These are phyloP conservation scores for Eremothecium gossypii DNA, from an alignment of 1,139 yeast species.

Conservation along the genomic window DNA sequence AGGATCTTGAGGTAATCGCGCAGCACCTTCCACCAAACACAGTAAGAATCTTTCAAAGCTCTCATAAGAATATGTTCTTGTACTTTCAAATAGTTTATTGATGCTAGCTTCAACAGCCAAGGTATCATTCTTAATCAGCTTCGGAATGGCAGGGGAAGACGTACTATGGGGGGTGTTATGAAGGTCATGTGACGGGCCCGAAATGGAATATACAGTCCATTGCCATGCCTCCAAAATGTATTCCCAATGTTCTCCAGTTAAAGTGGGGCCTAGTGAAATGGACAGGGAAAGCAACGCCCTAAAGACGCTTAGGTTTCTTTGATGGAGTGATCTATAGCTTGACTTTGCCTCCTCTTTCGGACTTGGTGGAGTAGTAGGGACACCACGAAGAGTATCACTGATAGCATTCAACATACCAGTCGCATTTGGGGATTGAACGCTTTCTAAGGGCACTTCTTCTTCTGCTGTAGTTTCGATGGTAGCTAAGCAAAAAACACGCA, in stretches of 20 bases:
- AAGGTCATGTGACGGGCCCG: conserved; percentile 48
- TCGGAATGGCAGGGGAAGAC: conserved; percentile 33
- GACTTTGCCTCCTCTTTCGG: conserved; percentile 8
- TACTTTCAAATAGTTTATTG: conserved; percentile 52
- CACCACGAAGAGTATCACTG: conserved; percentile 55
- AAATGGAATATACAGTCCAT: conserved; percentile 57
- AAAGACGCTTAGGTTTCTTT: conserved; percentile 58
- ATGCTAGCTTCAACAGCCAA: conserved; percentile 46
- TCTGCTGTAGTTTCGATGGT: conserved; percentile 37
- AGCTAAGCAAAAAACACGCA: conserved; percentile 48
- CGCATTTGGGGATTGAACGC: conserved; percentile 18
- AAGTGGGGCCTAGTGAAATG: conserved; percentile 64
- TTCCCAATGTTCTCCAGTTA: conserved; percentile 55
- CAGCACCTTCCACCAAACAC: conserved; percentile 37
- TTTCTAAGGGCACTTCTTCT: conserved; percentile 4
- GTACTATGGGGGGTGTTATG: conserved; percentile 26
- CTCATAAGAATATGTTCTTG: conserved; percentile 42
- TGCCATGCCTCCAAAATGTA: conserved; percentile 62
- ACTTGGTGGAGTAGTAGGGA: conserved; percentile 36
- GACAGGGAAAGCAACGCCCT: conserved; percentile 73
- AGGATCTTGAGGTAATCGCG: not conserved
- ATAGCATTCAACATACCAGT: conserved; percentile 30
- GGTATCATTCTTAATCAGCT: conserved; percentile 36
- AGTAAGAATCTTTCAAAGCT: conserved; percentile 42
- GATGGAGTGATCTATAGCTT: conserved; percentile 28